These are phyloP conservation scores for Torrubiella hemipterigena DNA, from an alignment of 2,329 filamentous ascomycete species.

Conservation along the genomic window DNA sequence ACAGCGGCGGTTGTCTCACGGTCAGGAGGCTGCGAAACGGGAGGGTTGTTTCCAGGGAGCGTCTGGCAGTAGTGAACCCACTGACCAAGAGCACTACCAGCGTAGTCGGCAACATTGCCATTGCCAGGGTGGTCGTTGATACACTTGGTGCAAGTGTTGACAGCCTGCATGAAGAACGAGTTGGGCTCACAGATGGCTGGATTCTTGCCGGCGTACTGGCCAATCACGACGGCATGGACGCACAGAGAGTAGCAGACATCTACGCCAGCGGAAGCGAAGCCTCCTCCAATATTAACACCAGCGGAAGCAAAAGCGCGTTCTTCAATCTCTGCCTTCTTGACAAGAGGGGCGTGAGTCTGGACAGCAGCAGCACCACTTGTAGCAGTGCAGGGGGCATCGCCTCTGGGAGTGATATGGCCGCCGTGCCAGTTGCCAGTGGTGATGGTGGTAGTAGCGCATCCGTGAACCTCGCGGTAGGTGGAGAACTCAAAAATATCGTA, in stretches of 20 bases:
- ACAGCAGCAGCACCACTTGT: not conserved
- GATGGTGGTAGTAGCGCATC: slow-evolving; percentile 28
- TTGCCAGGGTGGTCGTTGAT: slow-evolving; percentile 18
- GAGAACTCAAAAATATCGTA: slow-evolving; percentile 47
- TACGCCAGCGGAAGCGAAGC: not conserved
- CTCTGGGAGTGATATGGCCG: slow-evolving; percentile 35
- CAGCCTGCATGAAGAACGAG: slow-evolving; percentile 28
- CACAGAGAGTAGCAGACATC: slow-evolving; percentile 43
- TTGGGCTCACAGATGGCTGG: slow-evolving; percentile 27
- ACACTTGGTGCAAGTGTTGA: slow-evolving; percentile 29
- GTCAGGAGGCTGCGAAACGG: too few relatives aligned
- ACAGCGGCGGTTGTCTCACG: too few relatives aligned
- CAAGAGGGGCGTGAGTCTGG: not conserved
- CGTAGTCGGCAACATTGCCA: slow-evolving; percentile 18
- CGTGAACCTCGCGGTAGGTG: slow-evolving; percentile 20
- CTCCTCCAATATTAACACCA: too few relatives aligned
- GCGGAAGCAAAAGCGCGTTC: not conserved
- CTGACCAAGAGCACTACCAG: too few relatives aligned
- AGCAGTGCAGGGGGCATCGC: slow-evolving; percentile 11
- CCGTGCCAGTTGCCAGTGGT: slow-evolving; percentile 45
- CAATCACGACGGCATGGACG: slow-evolving; percentile 35
- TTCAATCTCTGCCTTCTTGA: not conserved
- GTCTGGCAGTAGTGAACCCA: too few relatives aligned
- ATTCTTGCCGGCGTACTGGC: slow-evolving; percentile 32
- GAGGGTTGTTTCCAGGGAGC: too few relatives aligned